Conservation (phyloP, 2,329 filamentous ascomycete genomes). For the Aspergillus sclerotialis region DNA sequence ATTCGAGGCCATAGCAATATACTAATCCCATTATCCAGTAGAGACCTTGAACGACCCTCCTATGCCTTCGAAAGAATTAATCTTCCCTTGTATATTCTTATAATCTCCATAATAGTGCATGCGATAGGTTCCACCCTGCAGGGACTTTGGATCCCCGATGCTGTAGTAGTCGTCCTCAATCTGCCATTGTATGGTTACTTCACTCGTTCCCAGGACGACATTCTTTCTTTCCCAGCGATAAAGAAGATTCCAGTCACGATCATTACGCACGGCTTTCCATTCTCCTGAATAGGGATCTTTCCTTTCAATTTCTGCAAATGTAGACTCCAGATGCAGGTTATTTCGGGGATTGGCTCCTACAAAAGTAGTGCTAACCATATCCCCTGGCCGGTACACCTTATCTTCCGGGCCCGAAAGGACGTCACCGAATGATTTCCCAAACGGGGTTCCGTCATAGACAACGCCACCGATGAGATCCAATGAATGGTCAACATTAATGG, state of each 20-base stretch:
- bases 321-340: conserved; percentile 70
- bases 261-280: conserved; percentile 65
- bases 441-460: conserved; percentile 61
- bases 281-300: conserved; percentile 35
- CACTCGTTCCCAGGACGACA: conserved; percentile 63
- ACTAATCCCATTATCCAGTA: conserved; percentile 2
- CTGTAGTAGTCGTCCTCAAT: conserved; percentile 52
- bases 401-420: conserved; percentile 48
- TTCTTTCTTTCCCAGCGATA: conserved; percentile 73
- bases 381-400: conserved; percentile 53
- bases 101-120: conserved; percentile 78
- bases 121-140: conserved; percentile 60
- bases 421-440: conserved; percentile 64
- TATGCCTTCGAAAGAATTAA: conserved; percentile 63
- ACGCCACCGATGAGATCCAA: conserved; percentile 76
- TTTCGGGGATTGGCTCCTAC: conserved; percentile 87
- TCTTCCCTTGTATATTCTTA: conserved; percentile 56
- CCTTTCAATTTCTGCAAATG: conserved; percentile 70
- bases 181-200: conserved; percentile 76
- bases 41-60: conserved; percentile 44
- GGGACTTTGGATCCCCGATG: conserved; percentile 24
- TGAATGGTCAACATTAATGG: conserved; percentile 69
- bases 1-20: too few relatives aligned
- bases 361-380: conserved; percentile 61
- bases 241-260: conserved; percentile 76